Conservation (phyloP, 2,329 filamentous ascomycete species). For the Thielaviopsis punctulata region DNA sequence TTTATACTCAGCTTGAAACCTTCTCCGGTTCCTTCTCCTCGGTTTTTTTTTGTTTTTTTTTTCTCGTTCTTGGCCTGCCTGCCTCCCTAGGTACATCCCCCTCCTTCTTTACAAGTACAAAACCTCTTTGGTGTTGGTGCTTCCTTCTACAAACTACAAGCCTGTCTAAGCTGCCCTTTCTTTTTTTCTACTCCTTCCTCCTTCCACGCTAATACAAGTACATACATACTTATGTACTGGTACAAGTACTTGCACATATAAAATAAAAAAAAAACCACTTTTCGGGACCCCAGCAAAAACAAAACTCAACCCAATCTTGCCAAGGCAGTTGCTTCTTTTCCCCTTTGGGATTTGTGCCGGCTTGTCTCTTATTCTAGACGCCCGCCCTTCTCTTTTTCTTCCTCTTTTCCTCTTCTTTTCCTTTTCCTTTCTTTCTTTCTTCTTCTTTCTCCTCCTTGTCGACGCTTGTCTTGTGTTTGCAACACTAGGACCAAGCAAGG, state of each 20-base stretch:
- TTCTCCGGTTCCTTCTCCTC: neutral
- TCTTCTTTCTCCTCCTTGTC: neutral
- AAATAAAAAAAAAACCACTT: no score
- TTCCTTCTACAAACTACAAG: no score
- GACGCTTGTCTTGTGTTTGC: neutral
- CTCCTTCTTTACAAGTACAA: no score
- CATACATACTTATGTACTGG: no score
- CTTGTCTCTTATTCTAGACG: neutral
- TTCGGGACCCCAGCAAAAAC: neutral
- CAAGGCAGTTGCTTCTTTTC: neutral
- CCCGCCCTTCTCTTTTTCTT: neutral
- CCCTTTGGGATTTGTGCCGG: neutral
- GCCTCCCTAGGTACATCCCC: neutral
- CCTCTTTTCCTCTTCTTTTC: neutral
- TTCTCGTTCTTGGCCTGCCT: constrained; percentile 1
- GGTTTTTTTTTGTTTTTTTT: neutral
- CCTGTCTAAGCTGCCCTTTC: no score
- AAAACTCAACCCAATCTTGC: neutral
- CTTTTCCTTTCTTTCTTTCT: neutral
- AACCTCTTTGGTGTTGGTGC: no score
- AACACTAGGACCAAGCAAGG: neutral
- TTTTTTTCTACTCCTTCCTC: no score
- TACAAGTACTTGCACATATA: no score
- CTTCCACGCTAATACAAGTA: no score
- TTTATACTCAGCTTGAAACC: no score